Evolutionary conservation across 441 rosid species (phyloP), one percentile per base, ranked within the genome.

Genomic region (Erodium moschatum): DNA sequence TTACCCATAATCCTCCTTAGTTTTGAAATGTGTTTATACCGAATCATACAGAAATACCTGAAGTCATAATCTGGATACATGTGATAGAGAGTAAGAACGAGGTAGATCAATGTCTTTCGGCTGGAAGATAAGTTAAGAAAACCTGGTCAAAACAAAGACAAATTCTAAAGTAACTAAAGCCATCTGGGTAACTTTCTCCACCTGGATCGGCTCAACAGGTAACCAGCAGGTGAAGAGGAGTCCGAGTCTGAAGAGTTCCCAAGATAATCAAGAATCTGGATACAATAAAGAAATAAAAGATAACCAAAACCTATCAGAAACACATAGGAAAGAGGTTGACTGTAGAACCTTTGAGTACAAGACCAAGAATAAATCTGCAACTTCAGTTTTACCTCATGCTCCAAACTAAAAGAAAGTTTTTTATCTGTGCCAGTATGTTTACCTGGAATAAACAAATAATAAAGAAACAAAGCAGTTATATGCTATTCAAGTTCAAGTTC

Each of bases 1-100:
- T 87, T 93, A 90, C 95, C 98, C 98, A 84, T 89, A 91, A 91
- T 78, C 98, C 96, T 82, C 85, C 80, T 80, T 76, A 6, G 19
- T 52, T 52, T n/a, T 52, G 71, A 44, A 42, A 52, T 4, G 42
- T 64, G 54, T 27, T 66, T 60, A 65, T 21, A 31, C 7, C 56
- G 44, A 12, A 66, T 8, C 67, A 75, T 67, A 74, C 72, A 81
- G 60, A 68, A 65, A 67, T 93, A 93, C 97, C 98, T 93, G 93
- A 93, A 93, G 79, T 90, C 98, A 68, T 87, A 90, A 78, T 93
- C 98, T 1, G 96, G 97, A 79, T 85, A 89, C 90, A 90, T 85
- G 81, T 86, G 98, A 76, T 76, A 83, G 73, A 93, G 95, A 9
- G 95, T 77, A 74, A 93, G 98, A 82, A 90, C 90, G 82, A 93